These are phyloP conservation scores for Saxophila tyrrhenica DNA, from an alignment of 495 filamentous ascomycete species.

Conservation along the genomic window DNA sequence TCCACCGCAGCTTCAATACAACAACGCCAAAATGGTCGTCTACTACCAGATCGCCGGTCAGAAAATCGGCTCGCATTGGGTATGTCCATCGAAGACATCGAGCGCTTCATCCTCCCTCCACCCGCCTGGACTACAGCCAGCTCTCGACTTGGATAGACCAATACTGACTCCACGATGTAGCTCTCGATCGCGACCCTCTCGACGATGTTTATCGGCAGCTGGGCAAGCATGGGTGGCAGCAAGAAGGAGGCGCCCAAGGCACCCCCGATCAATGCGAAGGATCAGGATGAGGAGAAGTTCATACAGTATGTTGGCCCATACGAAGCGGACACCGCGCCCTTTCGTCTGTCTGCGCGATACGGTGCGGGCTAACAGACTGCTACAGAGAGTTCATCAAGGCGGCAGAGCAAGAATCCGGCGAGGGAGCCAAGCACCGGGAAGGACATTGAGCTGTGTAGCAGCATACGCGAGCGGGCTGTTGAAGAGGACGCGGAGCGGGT, in stretches of 20 bases:
- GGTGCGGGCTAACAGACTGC: neutral
- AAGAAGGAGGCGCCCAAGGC: slow-evolving; percentile 46
- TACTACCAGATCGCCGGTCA: slow-evolving; percentile 78
- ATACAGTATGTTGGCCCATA: slow-evolving; percentile 61
- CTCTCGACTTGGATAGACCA: neutral
- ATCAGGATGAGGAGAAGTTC: slow-evolving; percentile 91
- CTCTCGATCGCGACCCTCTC: slow-evolving; percentile 77
- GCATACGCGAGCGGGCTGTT: too few relatives aligned
- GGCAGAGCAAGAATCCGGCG: slow-evolving; percentile 10
- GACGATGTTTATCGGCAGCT: slow-evolving; percentile 48
- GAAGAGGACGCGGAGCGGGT: too few relatives aligned
- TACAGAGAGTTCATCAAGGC: slow-evolving; percentile 15
- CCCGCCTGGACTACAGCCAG: neutral
- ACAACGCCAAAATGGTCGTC: slow-evolving; percentile 64
- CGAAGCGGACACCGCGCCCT: neutral
- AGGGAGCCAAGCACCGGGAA: slow-evolving; percentile 7
- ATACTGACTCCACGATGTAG: slow-evolving; percentile 37
- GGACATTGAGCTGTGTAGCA: neutral
- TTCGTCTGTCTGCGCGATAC: neutral
- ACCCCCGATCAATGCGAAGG: slow-evolving; percentile 77
- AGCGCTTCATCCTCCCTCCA: slow-evolving; percentile 2
- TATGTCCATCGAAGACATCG: slow-evolving; percentile 51
- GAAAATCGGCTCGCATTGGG: slow-evolving; percentile 86
- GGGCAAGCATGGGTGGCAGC: slow-evolving; percentile 45
- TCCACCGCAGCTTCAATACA: neutral